Conservation (phyloP, 2,329 filamentous ascomycete genomes). For the Ophiostoma australiae region DNA sequence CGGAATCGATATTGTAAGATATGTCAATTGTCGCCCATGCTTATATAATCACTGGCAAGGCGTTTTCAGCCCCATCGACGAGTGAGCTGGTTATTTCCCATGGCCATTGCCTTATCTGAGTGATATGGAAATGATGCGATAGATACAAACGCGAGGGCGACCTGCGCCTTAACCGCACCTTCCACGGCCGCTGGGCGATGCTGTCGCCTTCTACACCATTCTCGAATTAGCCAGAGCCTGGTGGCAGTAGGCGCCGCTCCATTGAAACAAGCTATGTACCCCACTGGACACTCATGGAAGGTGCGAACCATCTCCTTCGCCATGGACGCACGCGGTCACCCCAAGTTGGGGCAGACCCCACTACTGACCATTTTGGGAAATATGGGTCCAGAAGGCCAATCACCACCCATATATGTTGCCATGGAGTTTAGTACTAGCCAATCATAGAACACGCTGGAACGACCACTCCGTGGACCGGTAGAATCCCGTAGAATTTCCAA, state of each 20-base stretch:
- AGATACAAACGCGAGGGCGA: not conserved
- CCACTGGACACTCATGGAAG: conserved; percentile 16
- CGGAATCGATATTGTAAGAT: not conserved
- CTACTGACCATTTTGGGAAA: not conserved
- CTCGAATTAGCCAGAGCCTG: not conserved
- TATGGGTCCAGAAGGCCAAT: not conserved
- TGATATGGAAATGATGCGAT: not conserved
- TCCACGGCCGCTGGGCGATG: not conserved
- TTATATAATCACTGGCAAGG: not conserved
- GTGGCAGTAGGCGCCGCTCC: not conserved
- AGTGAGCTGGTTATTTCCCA: not conserved
- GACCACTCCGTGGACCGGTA: conserved; percentile 31
- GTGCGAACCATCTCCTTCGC: conserved; percentile 1
- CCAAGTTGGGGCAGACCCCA: conserved; percentile 1
- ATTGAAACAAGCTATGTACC: not conserved
- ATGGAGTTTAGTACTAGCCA: conserved; percentile 16
- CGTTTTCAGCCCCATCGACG: not conserved
- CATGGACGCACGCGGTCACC: not conserved
- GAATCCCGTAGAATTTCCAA: conserved; percentile 36
- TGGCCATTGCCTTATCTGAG: too few relatives aligned
- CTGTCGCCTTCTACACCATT: not conserved
- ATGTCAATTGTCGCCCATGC: not conserved
- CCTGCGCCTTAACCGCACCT: not conserved
- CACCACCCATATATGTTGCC: not conserved
- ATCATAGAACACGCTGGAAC: conserved; percentile 30